Conservation (phyloP, 1,284 basidiomycete genomes). For the Inonotus obliquus region DNA sequence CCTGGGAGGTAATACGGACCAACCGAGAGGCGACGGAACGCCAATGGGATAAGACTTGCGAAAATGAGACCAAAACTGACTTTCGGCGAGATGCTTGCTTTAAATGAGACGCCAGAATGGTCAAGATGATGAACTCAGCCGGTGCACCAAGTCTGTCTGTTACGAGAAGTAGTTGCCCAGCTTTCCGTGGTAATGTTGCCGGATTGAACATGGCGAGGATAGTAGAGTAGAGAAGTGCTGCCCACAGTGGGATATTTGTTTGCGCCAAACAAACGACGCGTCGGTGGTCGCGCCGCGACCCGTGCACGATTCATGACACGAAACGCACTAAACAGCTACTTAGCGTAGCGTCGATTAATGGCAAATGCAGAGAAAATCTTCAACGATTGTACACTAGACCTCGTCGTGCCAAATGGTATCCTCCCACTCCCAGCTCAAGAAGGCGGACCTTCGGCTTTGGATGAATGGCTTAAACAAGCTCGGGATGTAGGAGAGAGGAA, state of each 20-base stretch:
- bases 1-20: slow-evolving; percentile 30
- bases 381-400: slow-evolving; percentile 53
- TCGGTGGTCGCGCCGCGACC: background rate
- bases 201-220: slow-evolving; percentile 13
- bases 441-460: background rate
- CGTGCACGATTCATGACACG: background rate
- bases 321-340: background rate
- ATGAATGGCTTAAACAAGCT: slow-evolving; percentile 23
- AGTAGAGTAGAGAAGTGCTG: background rate
- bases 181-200: slow-evolving; percentile 13
- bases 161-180: slow-evolving; percentile 47
- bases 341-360: slow-evolving; percentile 8
- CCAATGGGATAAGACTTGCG: slow-evolving; percentile 53
- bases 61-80: slow-evolving; percentile 51
- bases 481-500: slow-evolving; percentile 52
- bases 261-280: slow-evolving; percentile 1
- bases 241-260: background rate
- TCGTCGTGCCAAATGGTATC: slow-evolving; percentile 62
- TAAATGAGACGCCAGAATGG: slow-evolving; percentile 43
- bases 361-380: slow-evolving; percentile 53
- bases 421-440: slow-evolving; percentile 50
- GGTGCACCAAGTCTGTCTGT: slow-evolving; percentile 65
- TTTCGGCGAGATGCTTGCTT: slow-evolving; percentile 38
- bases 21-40: slow-evolving; percentile 56
- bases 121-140: slow-evolving; percentile 61